These are phyloP conservation scores for Teunomyces gatunensis DNA, from an alignment of 805 yeast species.

Conservation along the genomic window DNA sequence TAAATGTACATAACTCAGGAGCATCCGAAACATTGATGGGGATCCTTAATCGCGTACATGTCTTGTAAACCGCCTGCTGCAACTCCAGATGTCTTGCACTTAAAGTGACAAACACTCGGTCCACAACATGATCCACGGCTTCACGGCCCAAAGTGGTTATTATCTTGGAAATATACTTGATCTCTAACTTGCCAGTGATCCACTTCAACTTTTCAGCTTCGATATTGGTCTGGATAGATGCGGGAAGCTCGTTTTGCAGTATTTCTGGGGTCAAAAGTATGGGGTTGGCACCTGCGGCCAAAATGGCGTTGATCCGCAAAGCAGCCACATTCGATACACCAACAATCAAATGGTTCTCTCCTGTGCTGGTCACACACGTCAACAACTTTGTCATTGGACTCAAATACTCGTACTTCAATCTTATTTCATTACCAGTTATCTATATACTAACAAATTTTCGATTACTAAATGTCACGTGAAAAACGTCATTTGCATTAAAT, in stretches of 20 bases:
- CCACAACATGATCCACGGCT: constrained; percentile 64
- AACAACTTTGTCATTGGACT: constrained; percentile 23
- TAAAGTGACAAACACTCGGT: constrained; percentile 67
- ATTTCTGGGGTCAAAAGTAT: constrained; percentile 40
- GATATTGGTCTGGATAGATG: constrained; percentile 20
- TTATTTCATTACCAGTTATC: not conserved
- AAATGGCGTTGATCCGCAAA: constrained; percentile 46
- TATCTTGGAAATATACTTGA: constrained; percentile 28
- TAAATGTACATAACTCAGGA: constrained; percentile 70
- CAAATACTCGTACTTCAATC: not conserved
- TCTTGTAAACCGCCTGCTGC: constrained; percentile 43
- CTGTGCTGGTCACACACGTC: constrained; percentile 43
- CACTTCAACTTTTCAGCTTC: constrained; percentile 24
- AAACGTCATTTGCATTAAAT: not conserved
- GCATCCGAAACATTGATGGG: constrained; percentile 81
- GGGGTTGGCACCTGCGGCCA: constrained; percentile 57
- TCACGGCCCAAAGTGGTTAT: constrained; percentile 58
- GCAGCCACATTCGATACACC: constrained; percentile 50
- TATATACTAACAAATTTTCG: constrained; percentile 3
- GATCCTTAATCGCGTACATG: constrained; percentile 62
- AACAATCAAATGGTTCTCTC: constrained; percentile 56
- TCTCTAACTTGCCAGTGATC: constrained; percentile 28
- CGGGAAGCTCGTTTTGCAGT: constrained; percentile 16
- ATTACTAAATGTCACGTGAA: constrained; percentile 18
- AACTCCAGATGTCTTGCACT: constrained; percentile 24